Evolutionary conservation across 768 basidiomycete species (phyloP), one percentile per base, ranked within the genome.

Genomic region (Suillus plorans): DNA sequence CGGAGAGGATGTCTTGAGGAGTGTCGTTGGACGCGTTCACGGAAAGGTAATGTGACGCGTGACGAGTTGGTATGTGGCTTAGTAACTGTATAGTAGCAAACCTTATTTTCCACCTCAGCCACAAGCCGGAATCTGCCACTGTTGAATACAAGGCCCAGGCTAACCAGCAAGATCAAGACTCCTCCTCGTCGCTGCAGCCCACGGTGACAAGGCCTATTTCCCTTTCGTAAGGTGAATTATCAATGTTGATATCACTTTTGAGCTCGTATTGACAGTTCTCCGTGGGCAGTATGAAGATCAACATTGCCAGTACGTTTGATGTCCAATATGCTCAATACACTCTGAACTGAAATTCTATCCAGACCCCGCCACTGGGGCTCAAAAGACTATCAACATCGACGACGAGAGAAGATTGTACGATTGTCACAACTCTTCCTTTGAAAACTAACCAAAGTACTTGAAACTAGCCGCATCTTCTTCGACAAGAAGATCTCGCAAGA

Each of bases 401-500:
- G 94, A 97, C 76, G 95, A 97, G 82, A 89, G 86, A 76, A 84
- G 87, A 82, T 90, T 79, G 91, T 92, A 76, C 74, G 90, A 78
- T 28, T 44, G n/a, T 10, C 12, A 34, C 55, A n/a, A 39, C 69
- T 47, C 44, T 52, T 22, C 39, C 36, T 1, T 6, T 22, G 37
- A 42, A 36, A 37, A 37, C 25, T 34, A 20, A 18, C 31, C 45
- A 57, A 60, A 20, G 44, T 53, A 25, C 41, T 42, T 63, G 37
- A 61, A n/a, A 25, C 18, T 76, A 96, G 94, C 82, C 95, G 95
- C 79, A 75, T 94, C 84, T 95, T 98, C 84, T 95, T 90, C 82
- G 95, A 97, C 82, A 97, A 97, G 89, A 92, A 92, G 81, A 95
- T 99, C 82, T 74, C 94, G 34, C 94, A 97, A 76, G 96, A 98